Percentiles rank a stretch among this genome's conserved stretches.
Conservation (phyloP, 1,284 basidiomycete species). For the Tilletia caries region DNA sequence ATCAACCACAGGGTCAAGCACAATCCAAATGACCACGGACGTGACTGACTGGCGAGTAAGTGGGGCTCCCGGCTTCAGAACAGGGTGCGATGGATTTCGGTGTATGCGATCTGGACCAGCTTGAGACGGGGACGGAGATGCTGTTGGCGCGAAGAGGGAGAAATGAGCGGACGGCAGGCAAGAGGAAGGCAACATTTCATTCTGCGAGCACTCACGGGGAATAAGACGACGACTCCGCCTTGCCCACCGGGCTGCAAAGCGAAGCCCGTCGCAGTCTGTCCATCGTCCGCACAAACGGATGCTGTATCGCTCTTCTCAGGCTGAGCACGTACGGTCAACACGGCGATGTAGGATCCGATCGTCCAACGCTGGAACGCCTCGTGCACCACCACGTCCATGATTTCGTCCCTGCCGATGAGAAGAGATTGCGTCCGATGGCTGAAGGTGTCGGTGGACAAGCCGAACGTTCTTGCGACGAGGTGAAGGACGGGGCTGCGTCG, state of each 20-base stretch:
- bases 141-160: background rate
- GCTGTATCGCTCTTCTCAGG: background rate
- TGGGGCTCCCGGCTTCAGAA: background rate
- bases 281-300: background rate
- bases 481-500: background rate
- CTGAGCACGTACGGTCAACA: background rate
- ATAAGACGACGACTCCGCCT: background rate
- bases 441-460: background rate
- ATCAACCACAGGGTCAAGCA: no score
- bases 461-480: background rate
- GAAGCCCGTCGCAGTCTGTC: background rate
- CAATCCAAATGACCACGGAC: background rate
- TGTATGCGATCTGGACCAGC: conserved; percentile 10
- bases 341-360: background rate
- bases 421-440: background rate
- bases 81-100: conserved; percentile 1
- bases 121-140: background rate
- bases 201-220: conserved; percentile 9
- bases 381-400: conserved; percentile 13
- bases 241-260: conserved; percentile 5
- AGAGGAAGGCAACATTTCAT: no score
- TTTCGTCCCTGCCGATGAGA: background rate
- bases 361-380: conserved; percentile 4
- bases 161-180: background rate
- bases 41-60: background rate